A percentile compares a stretch with the other conserved stretches of the same genome.
phyloP scores from a whole-genome alignment of 1,284 basidiomycete species.

The Cystobasidiaceae sp. region DNA sequence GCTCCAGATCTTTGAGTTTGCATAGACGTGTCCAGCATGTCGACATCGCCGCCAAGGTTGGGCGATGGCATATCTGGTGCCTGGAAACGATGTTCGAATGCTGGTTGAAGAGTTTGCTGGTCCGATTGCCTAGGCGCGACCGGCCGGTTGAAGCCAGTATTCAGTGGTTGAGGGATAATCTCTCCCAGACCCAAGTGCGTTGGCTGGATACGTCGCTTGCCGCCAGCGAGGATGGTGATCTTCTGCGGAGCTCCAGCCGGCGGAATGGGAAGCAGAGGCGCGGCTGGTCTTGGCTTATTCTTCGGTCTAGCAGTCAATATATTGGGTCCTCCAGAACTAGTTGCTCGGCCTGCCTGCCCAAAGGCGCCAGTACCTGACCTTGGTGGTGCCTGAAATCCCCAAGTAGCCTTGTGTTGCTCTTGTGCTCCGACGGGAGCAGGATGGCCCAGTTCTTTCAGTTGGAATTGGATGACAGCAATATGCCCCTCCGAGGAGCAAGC shows the following conservation, averaged over 20 bases:
- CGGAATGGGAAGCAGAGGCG: conserved; percentile 13
- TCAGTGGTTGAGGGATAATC: conserved; percentile 24
- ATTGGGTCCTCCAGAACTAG: conserved; percentile 39
- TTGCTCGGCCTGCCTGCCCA: conserved; percentile 24
- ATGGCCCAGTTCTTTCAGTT: conserved; percentile 71
- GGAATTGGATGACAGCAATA: conserved; percentile 79
- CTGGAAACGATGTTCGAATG: background rate
- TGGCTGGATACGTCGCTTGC: conserved; percentile 49
- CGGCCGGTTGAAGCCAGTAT: background rate
- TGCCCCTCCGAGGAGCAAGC: conserved; percentile 95
- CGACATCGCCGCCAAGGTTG: background rate
- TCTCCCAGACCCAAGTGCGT: conserved; percentile 41
- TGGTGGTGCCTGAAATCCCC: conserved; percentile 56
- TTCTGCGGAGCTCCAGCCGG: conserved; percentile 40
- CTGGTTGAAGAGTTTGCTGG: background rate
- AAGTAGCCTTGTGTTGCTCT: conserved; percentile 69
- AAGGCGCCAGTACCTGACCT: background rate
- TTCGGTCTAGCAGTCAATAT: conserved; percentile 44
- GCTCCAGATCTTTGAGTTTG: background rate
- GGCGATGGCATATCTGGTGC: background rate
- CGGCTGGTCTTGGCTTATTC: conserved; percentile 31
- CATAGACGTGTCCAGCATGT: background rate
- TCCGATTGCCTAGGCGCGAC: background rate
- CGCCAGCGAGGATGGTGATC: conserved; percentile 47
- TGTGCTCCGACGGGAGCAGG: conserved; percentile 70